Evolutionary conservation across 805 yeast species (phyloP).

Genomic region (Starmerella lactis-condensi): DNA sequence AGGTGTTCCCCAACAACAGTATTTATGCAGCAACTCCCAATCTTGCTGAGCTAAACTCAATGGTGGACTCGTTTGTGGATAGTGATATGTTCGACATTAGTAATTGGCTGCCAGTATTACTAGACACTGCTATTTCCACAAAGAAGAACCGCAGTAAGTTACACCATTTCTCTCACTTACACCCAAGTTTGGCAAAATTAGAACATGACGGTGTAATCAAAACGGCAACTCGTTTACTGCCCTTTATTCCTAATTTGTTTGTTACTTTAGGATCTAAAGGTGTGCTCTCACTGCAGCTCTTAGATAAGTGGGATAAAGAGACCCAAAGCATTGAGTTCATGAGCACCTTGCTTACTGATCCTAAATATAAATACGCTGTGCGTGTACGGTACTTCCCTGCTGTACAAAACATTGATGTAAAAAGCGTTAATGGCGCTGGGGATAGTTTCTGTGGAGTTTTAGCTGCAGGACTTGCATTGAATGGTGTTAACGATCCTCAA

Average conservation of each 20-base stretch:
- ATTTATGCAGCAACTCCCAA: constrained; percentile 50
- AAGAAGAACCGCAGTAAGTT: constrained; percentile 18
- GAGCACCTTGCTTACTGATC: constrained; percentile 13
- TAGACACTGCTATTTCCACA: constrained; percentile 32
- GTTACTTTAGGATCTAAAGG: constrained; percentile 56
- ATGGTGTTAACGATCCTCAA: constrained; percentile 14
- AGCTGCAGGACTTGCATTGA: constrained; percentile 26
- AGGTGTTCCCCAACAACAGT: constrained; percentile 32
- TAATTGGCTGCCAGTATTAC: constrained; percentile 59
- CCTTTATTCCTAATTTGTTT: constrained; percentile 47
- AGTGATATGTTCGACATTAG: constrained; percentile 35
- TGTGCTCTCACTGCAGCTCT: constrained; percentile 29
- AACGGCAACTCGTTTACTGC: constrained; percentile 52
- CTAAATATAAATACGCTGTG: constrained; percentile 28
- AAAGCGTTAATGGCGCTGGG: constrained; percentile 77
- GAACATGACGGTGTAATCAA: constrained; percentile 31
- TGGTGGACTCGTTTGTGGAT: constrained; percentile 33
- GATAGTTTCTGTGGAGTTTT: constrained; percentile 59
- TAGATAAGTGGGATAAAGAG: constrained; percentile 9
- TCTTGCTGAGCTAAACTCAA: constrained; percentile 35
- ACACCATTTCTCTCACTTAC: constrained; percentile 14
- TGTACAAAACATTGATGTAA: constrained; percentile 26
- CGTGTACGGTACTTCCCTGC: constrained; percentile 41
- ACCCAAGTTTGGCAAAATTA: constrained; percentile 19
- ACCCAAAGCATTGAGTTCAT: constrained; percentile 16